Base-by-base conservation (phyloP, 1,284 basidiomycete species). In the Pseudomicrostroma phylloplanum region DNA sequence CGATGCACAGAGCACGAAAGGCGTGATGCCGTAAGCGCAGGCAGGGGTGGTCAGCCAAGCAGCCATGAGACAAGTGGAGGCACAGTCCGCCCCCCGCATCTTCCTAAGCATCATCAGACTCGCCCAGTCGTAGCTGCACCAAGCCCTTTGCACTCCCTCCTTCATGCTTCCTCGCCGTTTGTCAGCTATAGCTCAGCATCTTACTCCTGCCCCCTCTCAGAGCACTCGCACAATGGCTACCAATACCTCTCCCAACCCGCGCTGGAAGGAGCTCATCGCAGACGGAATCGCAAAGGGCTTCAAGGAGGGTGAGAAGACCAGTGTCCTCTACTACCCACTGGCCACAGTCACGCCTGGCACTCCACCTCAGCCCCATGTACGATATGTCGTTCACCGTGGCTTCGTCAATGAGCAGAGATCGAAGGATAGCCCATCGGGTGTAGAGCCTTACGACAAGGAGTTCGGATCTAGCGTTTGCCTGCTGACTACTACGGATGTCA, bases 381-480 rank as follows among this genome's bases (percentile, higher is more conserved):
- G 79, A 6, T 79, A 76, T 62, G 77, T 80, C 36, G 77, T 80
- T 4, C 79, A 80, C 64, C 75, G 80, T 17, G 80, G 80, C 0
- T 79, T 80, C 55, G 73, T 78, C 57, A 80, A 80, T 69, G 76
- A 79, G 63, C 68, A 76, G 64, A 77, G 69, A 53, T 72, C 57
- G 57, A 67, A 55, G 19, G 73, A 64, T 56, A 66, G 57, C 36
- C 55, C 26, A 59, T 66, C 63, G 40, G 78, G 74, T 23, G 64
- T 65, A 36, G 72, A 63, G 53, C 59, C 62, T 42, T 62, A 66
- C 13, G 59, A 76, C 26, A 66, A 70, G 1, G 58, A 59, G n/a
- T 76, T 76, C 25, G 65, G 67, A 11, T 68, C 73, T 13, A 68
- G 64, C 48, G 71, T 74, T 26, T 71, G 69, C 55, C 67, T 81